phyloP scores from a whole-genome alignment of 331 rosid genomes.

The Cydonia oblonga region DNA sequence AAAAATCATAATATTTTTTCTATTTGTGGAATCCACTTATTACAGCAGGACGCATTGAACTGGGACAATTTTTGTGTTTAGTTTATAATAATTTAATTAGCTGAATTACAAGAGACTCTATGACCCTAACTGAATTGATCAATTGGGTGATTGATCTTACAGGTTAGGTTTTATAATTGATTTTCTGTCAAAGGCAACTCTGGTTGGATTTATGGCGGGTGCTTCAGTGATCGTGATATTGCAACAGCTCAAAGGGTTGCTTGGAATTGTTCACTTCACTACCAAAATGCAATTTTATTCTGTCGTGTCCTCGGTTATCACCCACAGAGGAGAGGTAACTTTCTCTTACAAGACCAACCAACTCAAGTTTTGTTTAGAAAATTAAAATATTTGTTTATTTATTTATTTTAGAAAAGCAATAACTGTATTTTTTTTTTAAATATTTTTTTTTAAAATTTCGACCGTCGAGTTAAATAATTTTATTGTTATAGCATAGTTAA shows the following conservation, averaged over 20 bases:
- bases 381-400: too few species aligned
- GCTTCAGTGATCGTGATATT: slow-evolving; percentile 89
- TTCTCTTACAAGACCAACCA: not conserved
- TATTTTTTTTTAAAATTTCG: not conserved
- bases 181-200: slow-evolving; percentile 90
- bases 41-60: not conserved
- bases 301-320: slow-evolving; percentile 59
- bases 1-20: too few species aligned
- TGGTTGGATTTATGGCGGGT: slow-evolving; percentile 95
- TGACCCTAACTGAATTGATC: not conserved
- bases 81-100: not conserved
- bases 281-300: slow-evolving; percentile 73
- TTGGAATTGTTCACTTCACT: slow-evolving; percentile 76
- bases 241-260: slow-evolving; percentile 87
- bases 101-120: not conserved
- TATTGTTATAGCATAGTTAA: too few species aligned
- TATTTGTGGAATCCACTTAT: not conserved
- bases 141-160: slow-evolving; percentile 5
- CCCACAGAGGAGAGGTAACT: slow-evolving; percentile 46
- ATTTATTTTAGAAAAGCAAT: not conserved
- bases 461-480: too few species aligned
- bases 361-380: not conserved
- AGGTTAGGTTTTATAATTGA: slow-evolving; percentile 91
- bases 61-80: not conserved
- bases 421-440: not conserved